Conservation (phyloP, 495 filamentous ascomycete genomes). For the Astrothelium subdiscretum region DNA sequence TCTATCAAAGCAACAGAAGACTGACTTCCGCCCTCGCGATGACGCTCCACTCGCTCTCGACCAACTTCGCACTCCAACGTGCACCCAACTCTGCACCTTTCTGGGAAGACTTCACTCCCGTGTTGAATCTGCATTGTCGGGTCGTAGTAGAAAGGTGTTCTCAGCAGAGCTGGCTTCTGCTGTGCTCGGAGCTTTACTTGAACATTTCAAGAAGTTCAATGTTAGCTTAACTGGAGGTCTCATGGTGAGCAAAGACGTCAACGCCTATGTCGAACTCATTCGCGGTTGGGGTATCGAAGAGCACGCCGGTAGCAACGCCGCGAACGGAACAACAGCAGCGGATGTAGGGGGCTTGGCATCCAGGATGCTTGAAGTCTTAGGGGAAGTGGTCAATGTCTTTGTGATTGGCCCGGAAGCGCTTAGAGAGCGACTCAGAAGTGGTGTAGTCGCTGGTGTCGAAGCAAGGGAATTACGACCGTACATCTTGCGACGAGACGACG, state of each 20-base stretch:
- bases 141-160: constrained; percentile 64
- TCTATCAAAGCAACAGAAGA: constrained; percentile 72
- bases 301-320: constrained; percentile 58
- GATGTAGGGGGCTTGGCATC: constrained; percentile 33
- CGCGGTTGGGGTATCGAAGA: constrained; percentile 44
- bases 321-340: background rate
- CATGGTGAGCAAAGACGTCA: constrained; percentile 93
- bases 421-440: constrained; percentile 59
- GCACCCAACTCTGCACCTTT: constrained; percentile 65
- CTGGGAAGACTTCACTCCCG: constrained; percentile 51
- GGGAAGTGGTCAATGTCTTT: constrained; percentile 93
- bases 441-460: constrained; percentile 36
- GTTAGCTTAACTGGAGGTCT: constrained; percentile 86
- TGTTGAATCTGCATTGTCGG: constrained; percentile 53
- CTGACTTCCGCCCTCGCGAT: constrained; percentile 86
- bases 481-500: constrained; percentile 72
- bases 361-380: constrained; percentile 57
- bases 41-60: constrained; percentile 62
- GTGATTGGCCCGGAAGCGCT: constrained; percentile 87
- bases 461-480: constrained; percentile 66
- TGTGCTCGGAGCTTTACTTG: constrained; percentile 64
- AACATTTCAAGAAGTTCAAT: constrained; percentile 87
- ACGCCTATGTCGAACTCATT: constrained; percentile 74
- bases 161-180: constrained; percentile 75
- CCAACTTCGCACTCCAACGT: constrained; percentile 77